Base-by-base conservation (phyloP, 1,284 basidiomycete genomes). In the Tilletia walkeri region DNA sequence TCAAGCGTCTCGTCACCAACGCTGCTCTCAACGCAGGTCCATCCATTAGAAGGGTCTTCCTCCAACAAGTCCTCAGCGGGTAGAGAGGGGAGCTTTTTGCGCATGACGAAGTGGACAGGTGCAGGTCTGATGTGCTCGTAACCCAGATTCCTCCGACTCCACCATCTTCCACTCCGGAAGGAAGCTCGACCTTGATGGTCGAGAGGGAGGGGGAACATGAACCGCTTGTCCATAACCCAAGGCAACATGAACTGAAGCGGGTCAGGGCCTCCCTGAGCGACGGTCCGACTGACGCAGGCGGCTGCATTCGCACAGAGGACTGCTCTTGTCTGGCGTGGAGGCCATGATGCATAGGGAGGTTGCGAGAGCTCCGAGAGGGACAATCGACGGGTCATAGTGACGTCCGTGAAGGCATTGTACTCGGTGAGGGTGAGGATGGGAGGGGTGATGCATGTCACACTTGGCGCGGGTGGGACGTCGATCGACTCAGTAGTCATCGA, bases 191-290 rank as follows among this genome's bases (percentile, higher is more conserved):
- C 59, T 63, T 63, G 59, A 20, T 63, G 59, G 34, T 63, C 59
- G n/a, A 63, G 59, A 4, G 59, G 59, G 14, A 63, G 36, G 36
- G 59, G 59, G 59, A 63, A 63, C 59, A 63, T 63, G 59, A 63
- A 63, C 36, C 59, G 59, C 36, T 63, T 63, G 34, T 63, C 59
- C 59, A 63, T 63, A 4, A 63, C 34, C 59, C 59, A 63, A 14
- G 59, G 59, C 16, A 63, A n/a, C 36, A 38, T 63, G 59, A 63
- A 63, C 34, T 36, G 34, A 38, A 18, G 18, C 14, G 59, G 59
- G 36, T 63, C 59, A 9, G 30, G 14, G 16, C 39, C 59, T 24
- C 59, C 59, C 6, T 36, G 9, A 9, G 59, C 9, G 36, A 63
- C 18, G 3, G 38, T 39, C 38, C 59, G 59, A 63, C 59, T 63